phyloP scores from a whole-genome alignment of 305 asterid genomes.

The Fraxinus greggii region DNA sequence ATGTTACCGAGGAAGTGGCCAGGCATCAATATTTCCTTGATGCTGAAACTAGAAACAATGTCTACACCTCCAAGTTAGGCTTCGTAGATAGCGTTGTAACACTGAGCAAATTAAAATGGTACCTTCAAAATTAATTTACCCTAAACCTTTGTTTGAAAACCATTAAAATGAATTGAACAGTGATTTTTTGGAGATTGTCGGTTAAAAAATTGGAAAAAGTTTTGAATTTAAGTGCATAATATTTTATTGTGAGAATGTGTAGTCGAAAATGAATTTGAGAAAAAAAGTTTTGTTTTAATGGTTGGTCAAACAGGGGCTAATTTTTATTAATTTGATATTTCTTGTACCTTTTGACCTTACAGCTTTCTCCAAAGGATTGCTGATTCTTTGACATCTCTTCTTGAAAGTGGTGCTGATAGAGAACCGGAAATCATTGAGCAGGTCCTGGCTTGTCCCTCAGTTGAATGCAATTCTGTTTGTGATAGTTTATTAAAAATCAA shows the following conservation, averaged over 20 bases:
- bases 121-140: neutral
- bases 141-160: neutral
- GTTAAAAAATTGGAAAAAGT: neutral
- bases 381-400: slow-evolving; percentile 57
- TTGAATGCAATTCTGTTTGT: slow-evolving; percentile 10
- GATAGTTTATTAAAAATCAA: slow-evolving; percentile 10
- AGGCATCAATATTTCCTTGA: neutral
- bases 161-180: neutral
- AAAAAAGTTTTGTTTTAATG: neutral
- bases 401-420: slow-evolving; percentile 81
- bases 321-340: neutral
- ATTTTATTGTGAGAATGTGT: neutral
- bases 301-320: neutral
- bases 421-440: slow-evolving; percentile 89
- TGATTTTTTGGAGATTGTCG: neutral
- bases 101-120: neutral
- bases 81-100: neutral
- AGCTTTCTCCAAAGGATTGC: slow-evolving; percentile 70
- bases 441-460: slow-evolving; percentile 39
- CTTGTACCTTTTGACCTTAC: slow-evolving; percentile 23
- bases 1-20: neutral
- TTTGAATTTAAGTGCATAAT: neutral
- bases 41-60: neutral
- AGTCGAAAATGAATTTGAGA: neutral
- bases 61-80: neutral